Percentiles rank a stretch among this genome's conserved stretches.
Conservation (phyloP, 2,329 filamentous ascomycete species). For the Nemania sp. region DNA sequence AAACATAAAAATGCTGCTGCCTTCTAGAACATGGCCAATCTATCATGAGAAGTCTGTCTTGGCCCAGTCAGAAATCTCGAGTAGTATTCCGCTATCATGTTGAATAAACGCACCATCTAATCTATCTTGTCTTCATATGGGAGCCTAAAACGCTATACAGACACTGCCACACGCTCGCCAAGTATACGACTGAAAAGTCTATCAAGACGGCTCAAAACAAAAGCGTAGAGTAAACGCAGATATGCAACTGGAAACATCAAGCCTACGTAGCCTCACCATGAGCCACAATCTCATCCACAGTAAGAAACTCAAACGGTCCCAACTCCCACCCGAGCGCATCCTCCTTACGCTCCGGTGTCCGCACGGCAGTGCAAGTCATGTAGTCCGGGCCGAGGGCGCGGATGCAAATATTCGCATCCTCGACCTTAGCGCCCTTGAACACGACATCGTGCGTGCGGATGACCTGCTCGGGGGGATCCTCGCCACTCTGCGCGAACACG, state of each 20-base stretch:
- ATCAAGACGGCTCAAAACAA: not conserved
- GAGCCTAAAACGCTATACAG: not conserved
- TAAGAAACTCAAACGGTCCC: constrained; percentile 57
- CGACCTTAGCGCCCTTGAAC: constrained; percentile 55
- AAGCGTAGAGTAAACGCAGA: not conserved
- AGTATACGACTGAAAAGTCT: constrained; percentile 1
- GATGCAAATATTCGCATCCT: constrained; percentile 58
- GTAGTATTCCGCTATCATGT: not conserved
- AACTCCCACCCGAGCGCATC: constrained; percentile 56
- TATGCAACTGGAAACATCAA: constrained; percentile 3
- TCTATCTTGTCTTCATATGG: constrained; percentile 9
- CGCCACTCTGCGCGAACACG: constrained; percentile 50
- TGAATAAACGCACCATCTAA: not conserved
- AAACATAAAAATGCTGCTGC: not conserved
- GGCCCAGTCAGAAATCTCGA: not conserved
- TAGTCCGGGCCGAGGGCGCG: constrained; percentile 61
- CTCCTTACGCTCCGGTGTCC: constrained; percentile 54
- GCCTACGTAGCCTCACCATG: constrained; percentile 55
- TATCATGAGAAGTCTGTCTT: not conserved
- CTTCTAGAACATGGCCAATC: too few relatives aligned
- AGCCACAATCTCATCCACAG: constrained; percentile 59
- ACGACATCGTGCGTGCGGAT: constrained; percentile 54
- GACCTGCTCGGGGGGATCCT: constrained; percentile 51
- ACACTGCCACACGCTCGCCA: not conserved
- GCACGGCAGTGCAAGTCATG: constrained; percentile 66